Evolutionary conservation across 1,284 basidiomycete genomes (phyloP), one percentile per base, ranked within the genome.

Genomic region (Vanrija pseudolonga): DNA sequence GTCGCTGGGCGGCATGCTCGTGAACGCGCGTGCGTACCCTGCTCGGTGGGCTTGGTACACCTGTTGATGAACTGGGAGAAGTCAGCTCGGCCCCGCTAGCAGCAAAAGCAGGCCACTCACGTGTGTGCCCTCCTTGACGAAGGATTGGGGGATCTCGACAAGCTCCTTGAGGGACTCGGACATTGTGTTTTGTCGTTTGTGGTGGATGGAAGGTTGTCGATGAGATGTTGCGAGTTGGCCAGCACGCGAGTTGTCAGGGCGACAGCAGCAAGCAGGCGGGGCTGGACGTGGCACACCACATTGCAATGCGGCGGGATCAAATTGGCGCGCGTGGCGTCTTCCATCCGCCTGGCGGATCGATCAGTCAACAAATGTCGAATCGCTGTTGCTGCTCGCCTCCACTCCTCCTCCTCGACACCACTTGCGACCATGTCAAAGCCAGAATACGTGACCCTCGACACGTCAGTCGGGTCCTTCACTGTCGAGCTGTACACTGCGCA

Each of bases 11-110:
- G 17, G 22, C 12, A 26, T 26, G 22, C 20, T 42, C 41, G 17
- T 26, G 24, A 4, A 32, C 12, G 45, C 15, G n/a, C 22, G n/a
- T 9, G 19, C 79, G 62, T 57, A 96, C 95, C 95, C 81, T 91
- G 90, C 76, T 89, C 85, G 51, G 90, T 90, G 51, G 95, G 95
- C 81, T 99, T 99, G 62, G 93, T 96, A 82, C 95, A 99, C 73
- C 94, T 85, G 71, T 87, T 90, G 66, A 98, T 80, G 81, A 98
- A 98, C 93, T 96, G 69, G 6, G n/a, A 17, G 18, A 2, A 24
- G 36, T 8, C 24, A n/a, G 32, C 28, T 22, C 9, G 22, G 6
- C 46, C n/a, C 17, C 6, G 40, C 14, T 4, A 44, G 45, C 17
- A 26, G 12, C 38, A 6, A 6, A 48, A 3, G 19, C 42, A 43